Conservation (phyloP, 805 yeast species). For the Suhomyces xylopsoci region DNA sequence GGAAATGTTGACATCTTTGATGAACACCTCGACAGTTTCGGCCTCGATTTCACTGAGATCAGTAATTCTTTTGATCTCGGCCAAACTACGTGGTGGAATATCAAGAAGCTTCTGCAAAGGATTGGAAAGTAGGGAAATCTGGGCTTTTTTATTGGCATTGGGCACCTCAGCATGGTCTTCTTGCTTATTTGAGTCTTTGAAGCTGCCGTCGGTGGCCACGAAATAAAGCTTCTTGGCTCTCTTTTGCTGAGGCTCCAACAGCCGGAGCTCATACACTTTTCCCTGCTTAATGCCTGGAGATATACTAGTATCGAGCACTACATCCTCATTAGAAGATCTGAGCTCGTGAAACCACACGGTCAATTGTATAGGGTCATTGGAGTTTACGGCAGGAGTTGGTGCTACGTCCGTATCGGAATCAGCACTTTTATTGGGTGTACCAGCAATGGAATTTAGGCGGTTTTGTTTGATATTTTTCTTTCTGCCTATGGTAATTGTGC, state of each 20-base stretch:
- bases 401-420: background rate
- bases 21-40: conserved; percentile 77
- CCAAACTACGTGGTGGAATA: conserved; percentile 64
- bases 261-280: conserved; percentile 67
- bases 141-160: conserved; percentile 25
- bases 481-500: conserved; percentile 22
- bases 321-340: conserved; percentile 53
- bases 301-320: conserved; percentile 61
- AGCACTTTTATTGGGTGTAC: background rate
- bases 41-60: conserved; percentile 54
- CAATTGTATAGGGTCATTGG: conserved; percentile 33
- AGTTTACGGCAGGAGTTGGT: background rate
- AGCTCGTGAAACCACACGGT: conserved; percentile 69
- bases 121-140: conserved; percentile 57
- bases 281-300: conserved; percentile 53
- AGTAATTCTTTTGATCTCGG: conserved; percentile 48
- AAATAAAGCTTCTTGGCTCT: conserved; percentile 40
- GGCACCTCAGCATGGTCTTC: background rate
- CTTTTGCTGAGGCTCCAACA: conserved; percentile 33
- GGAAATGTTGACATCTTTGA: conserved; percentile 76
- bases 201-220: conserved; percentile 34
- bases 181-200: conserved; percentile 11
- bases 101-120: conserved; percentile 59
- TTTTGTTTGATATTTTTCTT: background rate
- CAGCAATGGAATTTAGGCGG: background rate